A percentile compares a stretch with the other conserved stretches of the same genome.
Conservation (phyloP, 306 rosid genomes). For the Astragalus glycyphyllos region DNA sequence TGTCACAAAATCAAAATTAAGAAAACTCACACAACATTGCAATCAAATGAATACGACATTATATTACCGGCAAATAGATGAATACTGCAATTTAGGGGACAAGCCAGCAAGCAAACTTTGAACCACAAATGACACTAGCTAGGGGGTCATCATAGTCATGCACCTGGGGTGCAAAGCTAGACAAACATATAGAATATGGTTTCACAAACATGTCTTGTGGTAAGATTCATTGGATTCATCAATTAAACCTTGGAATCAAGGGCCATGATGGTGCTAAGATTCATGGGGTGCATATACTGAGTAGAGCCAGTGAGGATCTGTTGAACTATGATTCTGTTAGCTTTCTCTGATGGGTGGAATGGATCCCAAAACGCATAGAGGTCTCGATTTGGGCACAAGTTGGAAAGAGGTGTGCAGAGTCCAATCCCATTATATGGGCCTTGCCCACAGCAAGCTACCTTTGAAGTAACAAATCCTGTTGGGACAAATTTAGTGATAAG, state of each 20-base stretch:
- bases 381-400: slow-evolving; percentile 69
- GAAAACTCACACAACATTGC: background rate
- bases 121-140: slow-evolving; percentile 22
- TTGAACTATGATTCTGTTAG: slow-evolving; percentile 61
- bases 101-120: background rate
- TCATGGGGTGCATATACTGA: slow-evolving; percentile 71
- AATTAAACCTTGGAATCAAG: slow-evolving; percentile 49
- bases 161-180: slow-evolving; percentile 4
- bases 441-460: slow-evolving; percentile 83
- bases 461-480: slow-evolving; percentile 67
- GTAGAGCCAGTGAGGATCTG: slow-evolving; percentile 61
- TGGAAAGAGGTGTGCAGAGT: slow-evolving; percentile 65
- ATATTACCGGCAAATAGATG: slow-evolving; percentile 1
- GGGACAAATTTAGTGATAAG: background rate
- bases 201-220: background rate
- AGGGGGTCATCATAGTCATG: no score
- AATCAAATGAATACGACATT: slow-evolving; percentile 8
- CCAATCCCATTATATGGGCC: slow-evolving; percentile 84
- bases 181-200: background rate
- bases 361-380: slow-evolving; percentile 78
- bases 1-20: background rate
- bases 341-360: slow-evolving; percentile 80
- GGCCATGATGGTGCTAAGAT: slow-evolving; percentile 68
- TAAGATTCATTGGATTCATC: no score
- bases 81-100: background rate